Conservation (phyloP, 768 basidiomycete species). For the Leccinum uliginosum region DNA sequence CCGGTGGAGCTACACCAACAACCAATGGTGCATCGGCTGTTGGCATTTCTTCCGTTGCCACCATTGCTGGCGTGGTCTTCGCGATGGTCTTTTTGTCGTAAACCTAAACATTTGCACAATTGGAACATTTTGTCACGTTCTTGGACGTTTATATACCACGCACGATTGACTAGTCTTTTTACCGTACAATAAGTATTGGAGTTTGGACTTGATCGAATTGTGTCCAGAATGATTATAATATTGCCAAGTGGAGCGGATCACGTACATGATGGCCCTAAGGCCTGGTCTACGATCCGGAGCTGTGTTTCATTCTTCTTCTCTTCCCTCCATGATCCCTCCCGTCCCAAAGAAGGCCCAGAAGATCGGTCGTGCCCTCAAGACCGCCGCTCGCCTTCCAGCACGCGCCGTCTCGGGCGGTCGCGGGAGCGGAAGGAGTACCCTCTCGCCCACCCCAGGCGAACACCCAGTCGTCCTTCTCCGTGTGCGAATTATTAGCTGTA, state of each 20-base stretch:
- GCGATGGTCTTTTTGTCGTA: conserved; percentile 35
- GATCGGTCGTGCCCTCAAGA: conserved; percentile 57
- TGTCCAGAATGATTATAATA: no score
- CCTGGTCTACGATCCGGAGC: background rate
- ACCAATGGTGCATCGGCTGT: conserved; percentile 17
- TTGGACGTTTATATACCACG: background rate
- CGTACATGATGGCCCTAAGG: background rate
- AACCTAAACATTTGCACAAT: background rate
- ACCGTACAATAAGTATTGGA: no score
- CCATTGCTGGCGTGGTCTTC: conserved; percentile 29
- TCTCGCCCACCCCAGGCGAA: conserved; percentile 55
- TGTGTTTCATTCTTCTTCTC: background rate
- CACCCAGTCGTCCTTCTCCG: conserved; percentile 61
- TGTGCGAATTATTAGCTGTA: conserved; percentile 65
- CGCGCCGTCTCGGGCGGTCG: conserved; percentile 39
- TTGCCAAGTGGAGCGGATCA: background rate
- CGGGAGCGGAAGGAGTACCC: conserved; percentile 33
- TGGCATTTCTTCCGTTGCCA: conserved; percentile 29
- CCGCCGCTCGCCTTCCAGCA: conserved; percentile 51
- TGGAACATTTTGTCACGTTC: no score
- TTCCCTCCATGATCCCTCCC: conserved; percentile 25
- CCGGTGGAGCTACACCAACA: conserved; percentile 15
- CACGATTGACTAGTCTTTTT: background rate
- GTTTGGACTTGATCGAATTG: no score
- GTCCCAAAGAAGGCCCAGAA: conserved; percentile 43